phyloP scores from a whole-genome alignment of 345 rosid genomes.

The Sonneratia caseolaris region DNA sequence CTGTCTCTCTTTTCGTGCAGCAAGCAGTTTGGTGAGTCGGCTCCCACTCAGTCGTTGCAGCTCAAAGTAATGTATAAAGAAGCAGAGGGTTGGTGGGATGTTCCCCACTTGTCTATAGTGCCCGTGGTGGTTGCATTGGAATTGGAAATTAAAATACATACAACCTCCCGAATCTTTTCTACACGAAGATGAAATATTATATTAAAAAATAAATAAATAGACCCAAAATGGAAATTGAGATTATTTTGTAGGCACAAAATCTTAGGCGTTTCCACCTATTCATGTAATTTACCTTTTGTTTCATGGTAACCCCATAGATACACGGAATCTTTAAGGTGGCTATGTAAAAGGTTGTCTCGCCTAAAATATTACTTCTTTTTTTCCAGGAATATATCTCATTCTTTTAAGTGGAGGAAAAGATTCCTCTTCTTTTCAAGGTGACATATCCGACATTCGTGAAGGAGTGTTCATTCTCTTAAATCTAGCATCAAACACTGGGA shows the following conservation, averaged over 20 bases:
- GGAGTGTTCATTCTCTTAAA: too few relatives aligned
- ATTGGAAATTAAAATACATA: not conserved
- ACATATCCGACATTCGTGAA: too few relatives aligned
- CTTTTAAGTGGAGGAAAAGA: not conserved
- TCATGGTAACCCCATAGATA: too few relatives aligned
- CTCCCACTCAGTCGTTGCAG: not conserved
- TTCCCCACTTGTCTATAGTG: not conserved
- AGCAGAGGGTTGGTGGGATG: constrained; percentile 9
- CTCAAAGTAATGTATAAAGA: not conserved
- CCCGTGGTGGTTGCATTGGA: constrained; percentile 1
- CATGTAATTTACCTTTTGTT: too few relatives aligned
- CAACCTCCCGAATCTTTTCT: too few relatives aligned
- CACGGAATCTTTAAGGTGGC: not conserved
- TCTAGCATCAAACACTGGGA: too few relatives aligned
- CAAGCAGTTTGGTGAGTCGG: not conserved
- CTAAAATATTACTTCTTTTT: not conserved
- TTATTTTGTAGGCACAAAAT: too few relatives aligned
- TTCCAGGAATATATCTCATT: not conserved
- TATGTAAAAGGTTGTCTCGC: not conserved
- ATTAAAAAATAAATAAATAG: too few relatives aligned
- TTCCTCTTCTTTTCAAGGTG: not conserved
- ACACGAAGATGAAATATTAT: too few relatives aligned
- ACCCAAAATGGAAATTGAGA: too few relatives aligned
- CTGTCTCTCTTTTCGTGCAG: not conserved
- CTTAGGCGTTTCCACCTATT: too few relatives aligned